These are phyloP conservation scores for Tolypocladium paradoxum DNA, from an alignment of 2,329 filamentous ascomycete genomes.

Conservation along the genomic window DNA sequence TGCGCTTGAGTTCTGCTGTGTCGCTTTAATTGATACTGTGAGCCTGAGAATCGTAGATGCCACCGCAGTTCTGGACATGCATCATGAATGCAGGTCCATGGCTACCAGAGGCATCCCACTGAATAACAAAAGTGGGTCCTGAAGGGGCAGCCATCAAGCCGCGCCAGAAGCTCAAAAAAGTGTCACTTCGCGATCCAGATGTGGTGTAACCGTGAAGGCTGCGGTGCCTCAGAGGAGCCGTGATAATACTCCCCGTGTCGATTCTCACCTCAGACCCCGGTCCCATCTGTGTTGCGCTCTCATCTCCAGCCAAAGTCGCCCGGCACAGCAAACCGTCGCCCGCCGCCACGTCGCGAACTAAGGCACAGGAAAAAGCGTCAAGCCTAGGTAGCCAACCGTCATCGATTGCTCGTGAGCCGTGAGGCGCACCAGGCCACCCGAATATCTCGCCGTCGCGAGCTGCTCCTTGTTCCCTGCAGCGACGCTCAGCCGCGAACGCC, in stretches of 20 bases:
- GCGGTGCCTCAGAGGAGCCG: not conserved
- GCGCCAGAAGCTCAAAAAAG: not conserved
- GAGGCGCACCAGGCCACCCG: not conserved
- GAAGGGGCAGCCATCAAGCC: not conserved
- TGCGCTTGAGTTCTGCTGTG: too few species aligned
- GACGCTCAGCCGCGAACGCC: not conserved
- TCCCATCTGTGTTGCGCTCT: not conserved
- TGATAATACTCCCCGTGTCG: not conserved
- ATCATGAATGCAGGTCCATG: too few species aligned
- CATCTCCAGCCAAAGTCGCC: not conserved
- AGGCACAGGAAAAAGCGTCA: not conserved
- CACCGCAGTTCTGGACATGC: too few species aligned
- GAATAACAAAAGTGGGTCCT: not conserved
- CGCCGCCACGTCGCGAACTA: not conserved
- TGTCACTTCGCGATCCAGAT: not conserved
- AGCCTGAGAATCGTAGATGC: not conserved
- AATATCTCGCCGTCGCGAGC: not conserved
- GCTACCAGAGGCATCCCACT: not conserved
- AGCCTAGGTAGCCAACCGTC: not conserved
- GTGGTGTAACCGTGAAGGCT: not conserved
- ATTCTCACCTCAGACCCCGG: not conserved
- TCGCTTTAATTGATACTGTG: not conserved
- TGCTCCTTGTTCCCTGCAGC: not conserved
- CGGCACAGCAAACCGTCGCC: not conserved
- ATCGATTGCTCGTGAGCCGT: not conserved